Conservation (phyloP, 495 filamentous ascomycete species). For the Evernia prunastri region DNA sequence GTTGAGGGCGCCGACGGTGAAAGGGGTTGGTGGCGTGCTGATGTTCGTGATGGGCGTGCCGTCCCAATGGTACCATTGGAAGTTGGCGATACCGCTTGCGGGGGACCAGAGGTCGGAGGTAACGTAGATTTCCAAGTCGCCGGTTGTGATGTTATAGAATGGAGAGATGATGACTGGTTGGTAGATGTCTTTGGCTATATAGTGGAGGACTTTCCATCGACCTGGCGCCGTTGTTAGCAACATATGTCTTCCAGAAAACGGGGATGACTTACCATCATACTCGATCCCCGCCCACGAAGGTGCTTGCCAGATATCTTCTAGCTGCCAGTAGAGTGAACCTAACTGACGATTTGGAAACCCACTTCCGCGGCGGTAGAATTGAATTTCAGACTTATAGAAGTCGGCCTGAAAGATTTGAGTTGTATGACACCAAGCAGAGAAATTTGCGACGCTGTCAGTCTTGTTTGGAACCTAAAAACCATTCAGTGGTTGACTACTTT, state of each 20-base stretch:
- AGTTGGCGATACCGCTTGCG: slow-evolving; percentile 26
- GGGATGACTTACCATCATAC: slow-evolving; percentile 10
- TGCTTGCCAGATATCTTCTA: slow-evolving; percentile 65
- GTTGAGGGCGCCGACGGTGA: slow-evolving; percentile 56
- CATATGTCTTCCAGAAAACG: not conserved
- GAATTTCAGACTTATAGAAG: slow-evolving; percentile 56
- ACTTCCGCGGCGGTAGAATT: slow-evolving; percentile 59
- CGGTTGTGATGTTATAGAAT: slow-evolving; percentile 51
- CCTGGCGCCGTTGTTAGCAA: slow-evolving; percentile 38
- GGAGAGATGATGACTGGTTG: slow-evolving; percentile 54
- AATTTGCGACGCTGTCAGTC: slow-evolving; percentile 52
- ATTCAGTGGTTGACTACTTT: slow-evolving; percentile 2
- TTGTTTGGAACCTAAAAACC: slow-evolving; percentile 42
- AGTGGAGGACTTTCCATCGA: slow-evolving; percentile 61
- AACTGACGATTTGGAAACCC: slow-evolving; percentile 55
- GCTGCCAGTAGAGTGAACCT: slow-evolving; percentile 62
- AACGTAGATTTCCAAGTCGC: slow-evolving; percentile 53
- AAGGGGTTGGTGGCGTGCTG: slow-evolving; percentile 32
- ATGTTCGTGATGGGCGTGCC: slow-evolving; percentile 32
- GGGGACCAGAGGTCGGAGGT: slow-evolving; percentile 49
- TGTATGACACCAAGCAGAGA: slow-evolving; percentile 61
- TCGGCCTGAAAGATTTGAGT: slow-evolving; percentile 67
- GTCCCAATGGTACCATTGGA: slow-evolving; percentile 33
- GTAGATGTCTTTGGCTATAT: slow-evolving; percentile 55
- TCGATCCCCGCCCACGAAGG: slow-evolving; percentile 51